Evolutionary conservation across 164 flowering plant species (phyloP), one percentile per base, ranked within the genome.

Genomic region (Buxus sempervirens): DNA sequence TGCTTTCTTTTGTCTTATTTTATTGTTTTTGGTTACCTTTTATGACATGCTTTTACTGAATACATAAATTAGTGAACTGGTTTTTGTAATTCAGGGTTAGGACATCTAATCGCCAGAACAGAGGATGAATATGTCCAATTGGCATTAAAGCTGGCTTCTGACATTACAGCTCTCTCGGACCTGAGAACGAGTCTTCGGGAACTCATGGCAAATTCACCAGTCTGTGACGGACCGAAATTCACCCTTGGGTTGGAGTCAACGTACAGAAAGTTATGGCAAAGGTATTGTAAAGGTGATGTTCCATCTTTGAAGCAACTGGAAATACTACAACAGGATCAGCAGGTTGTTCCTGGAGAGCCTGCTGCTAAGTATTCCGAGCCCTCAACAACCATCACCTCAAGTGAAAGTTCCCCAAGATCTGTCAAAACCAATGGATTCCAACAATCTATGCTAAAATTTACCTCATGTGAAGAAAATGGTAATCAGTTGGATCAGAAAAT

Each of bases 121-220:
- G 99, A 95, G 79, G 94, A 89, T 21, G 97, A 90, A 68, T 95
- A 95, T 75, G 86, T 92, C 54, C 72, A 86, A 67, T 66, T 81
- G 78, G 96, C 99, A 9, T 63, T 92, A 62, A 63, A 88, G 28
- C 64, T 92, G 82, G 96, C 99, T 49, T 83, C 90, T 10, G 94
- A 95, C 60, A 54, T 89, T 42, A 67, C 85, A 38, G 85, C 88
- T 59, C 96, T 95, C 36, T 83, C 96, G 56, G 80, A 81, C 41
- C 81, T 92, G 76, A 86, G 97, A 71, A 81, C 81, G 85, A 78
- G 80, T 73, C 88, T 95, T 16, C 88, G 99, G 19, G 88, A 85
- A 4, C 87, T 84, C 45, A 95, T 95, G 99, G 56, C 81, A 25
- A 87, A 86, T 68, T 92, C 99, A 45, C 93, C 98, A 54, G 83